Evolutionary conservation across 2,329 filamentous ascomycete species (phyloP).

Genomic region (Fusarium sulawesiense): DNA sequence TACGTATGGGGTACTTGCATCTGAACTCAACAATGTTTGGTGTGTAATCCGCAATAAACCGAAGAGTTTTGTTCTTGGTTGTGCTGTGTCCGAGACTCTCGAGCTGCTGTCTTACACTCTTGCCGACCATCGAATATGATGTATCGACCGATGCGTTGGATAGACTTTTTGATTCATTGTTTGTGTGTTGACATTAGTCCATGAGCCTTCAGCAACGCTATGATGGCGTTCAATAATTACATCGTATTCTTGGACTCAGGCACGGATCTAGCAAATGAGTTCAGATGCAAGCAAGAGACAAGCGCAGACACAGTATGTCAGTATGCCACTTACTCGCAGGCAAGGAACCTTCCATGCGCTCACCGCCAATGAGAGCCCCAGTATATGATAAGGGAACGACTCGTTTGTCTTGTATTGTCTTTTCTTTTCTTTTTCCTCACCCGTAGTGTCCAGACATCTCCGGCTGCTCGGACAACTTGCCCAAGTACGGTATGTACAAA

Average conservation of each 20-base stretch:
- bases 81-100: slow-evolving; percentile 14
- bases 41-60: slow-evolving; percentile 8
- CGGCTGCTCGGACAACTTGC: slow-evolving; percentile 13
- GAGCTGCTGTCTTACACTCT: slow-evolving; percentile 11
- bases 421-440: neutral
- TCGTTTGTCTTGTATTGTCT: slow-evolving; percentile 17
- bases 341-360: slow-evolving; percentile 20
- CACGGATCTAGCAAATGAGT: slow-evolving; percentile 10
- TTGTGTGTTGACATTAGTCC: neutral
- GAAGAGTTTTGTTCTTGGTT: slow-evolving; percentile 6
- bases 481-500: slow-evolving; percentile 11
- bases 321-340: slow-evolving; percentile 21
- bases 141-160: neutral
- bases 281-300: neutral
- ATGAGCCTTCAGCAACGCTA: slow-evolving; percentile 14
- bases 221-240: slow-evolving; percentile 18
- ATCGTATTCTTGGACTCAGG: slow-evolving; percentile 22
- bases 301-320: neutral
- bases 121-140: slow-evolving; percentile 13
- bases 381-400: slow-evolving; percentile 10
- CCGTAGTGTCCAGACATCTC: slow-evolving; percentile 21
- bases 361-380: slow-evolving; percentile 22
- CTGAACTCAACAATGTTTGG: slow-evolving; percentile 12
- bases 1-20: slow-evolving; percentile 19
- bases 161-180: slow-evolving; percentile 6